phyloP scores from a whole-genome alignment of 2,329 filamentous ascomycete species.

The Colletotrichum theobromicola region DNA sequence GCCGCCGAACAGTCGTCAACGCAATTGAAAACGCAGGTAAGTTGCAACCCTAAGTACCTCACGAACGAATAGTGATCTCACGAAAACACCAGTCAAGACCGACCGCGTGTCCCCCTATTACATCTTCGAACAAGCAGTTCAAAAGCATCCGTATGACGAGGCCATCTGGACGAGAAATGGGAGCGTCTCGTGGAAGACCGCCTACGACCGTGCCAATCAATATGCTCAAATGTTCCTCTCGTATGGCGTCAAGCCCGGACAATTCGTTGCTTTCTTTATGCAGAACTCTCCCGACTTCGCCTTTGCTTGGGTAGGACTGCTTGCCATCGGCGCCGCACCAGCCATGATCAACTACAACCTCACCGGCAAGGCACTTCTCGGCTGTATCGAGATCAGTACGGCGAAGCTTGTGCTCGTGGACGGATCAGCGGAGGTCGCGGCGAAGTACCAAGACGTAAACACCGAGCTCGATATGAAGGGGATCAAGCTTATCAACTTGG shows the following conservation, averaged over 20 bases:
- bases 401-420: slow-evolving; percentile 65
- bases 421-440: slow-evolving; percentile 55
- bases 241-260: slow-evolving; percentile 61
- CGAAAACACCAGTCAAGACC: slow-evolving; percentile 42
- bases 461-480: slow-evolving; percentile 52
- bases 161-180: slow-evolving; percentile 72
- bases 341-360: slow-evolving; percentile 77
- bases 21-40: slow-evolving; percentile 39
- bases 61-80: slow-evolving; percentile 30
- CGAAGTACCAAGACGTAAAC: slow-evolving; percentile 62
- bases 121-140: slow-evolving; percentile 63
- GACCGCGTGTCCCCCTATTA: slow-evolving; percentile 69
- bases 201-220: slow-evolving; percentile 60
- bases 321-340: slow-evolving; percentile 70
- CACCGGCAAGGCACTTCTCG: slow-evolving; percentile 65
- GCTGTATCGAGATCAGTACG: slow-evolving; percentile 66
- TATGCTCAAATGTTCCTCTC: slow-evolving; percentile 67
- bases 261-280: slow-evolving; percentile 71
- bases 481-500: slow-evolving; percentile 61
- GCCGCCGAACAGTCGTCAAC: slow-evolving; percentile 32
- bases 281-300: slow-evolving; percentile 72
- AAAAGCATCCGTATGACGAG: slow-evolving; percentile 54
- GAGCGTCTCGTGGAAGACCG: slow-evolving; percentile 63
- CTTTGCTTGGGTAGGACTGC: slow-evolving; percentile 68
- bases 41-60: fast-evolving